Evolutionary conservation across 2,329 filamentous ascomycete genomes (phyloP), one percentile per base, ranked within the genome.

Genomic region (Pseudogymnoascus sp.): DNA sequence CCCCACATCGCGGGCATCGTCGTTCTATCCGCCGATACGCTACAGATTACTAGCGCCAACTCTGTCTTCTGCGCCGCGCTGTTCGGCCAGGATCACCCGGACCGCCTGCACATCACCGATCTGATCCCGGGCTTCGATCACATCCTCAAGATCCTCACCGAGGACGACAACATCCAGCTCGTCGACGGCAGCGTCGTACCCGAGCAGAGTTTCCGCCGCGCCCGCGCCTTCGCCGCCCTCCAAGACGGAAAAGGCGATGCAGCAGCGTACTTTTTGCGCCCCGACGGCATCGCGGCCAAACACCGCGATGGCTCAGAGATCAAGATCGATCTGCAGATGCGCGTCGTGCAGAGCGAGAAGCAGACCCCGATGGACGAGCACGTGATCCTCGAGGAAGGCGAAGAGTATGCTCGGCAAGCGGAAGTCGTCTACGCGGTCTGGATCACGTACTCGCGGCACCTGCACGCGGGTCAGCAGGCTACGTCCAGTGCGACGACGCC

Each of bases 1-100:
- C 95, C 95, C 15, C 93, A 99, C 73, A 97, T 99, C 76, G 95
- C 95, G 63, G 95, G 95, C 60, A 97, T 99, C 71, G 87, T 99
- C 72, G 93, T 99, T 8, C 81, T 99, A 11, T 88, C 90, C n/a
- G 88, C 93, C 1, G 79, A 86, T 31, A 86, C 83, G 0, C 81
- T 97, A 67, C 84, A 85, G 60, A 89, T 99, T 70, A 90, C 90
- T 72, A 97, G 93, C 76, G 95, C 93, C 8, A 99, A 99, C 74
- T 90, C 91, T 2, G 93, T 96, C 19, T 97, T 99, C 72, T 96
- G 91, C 7, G 89, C 91, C 6, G 91, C 93, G 0, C 80, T 99
- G 2, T 99, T 99, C 74, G 95, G 95, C 3, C 87, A 96, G 74
- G 87, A 91, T 69, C 88, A 88, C 67, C 89, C 92, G 0, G 88